phyloP scores from a whole-genome alignment of 176 grass and related monocot genomes.

The Avena eriantha region DNA sequence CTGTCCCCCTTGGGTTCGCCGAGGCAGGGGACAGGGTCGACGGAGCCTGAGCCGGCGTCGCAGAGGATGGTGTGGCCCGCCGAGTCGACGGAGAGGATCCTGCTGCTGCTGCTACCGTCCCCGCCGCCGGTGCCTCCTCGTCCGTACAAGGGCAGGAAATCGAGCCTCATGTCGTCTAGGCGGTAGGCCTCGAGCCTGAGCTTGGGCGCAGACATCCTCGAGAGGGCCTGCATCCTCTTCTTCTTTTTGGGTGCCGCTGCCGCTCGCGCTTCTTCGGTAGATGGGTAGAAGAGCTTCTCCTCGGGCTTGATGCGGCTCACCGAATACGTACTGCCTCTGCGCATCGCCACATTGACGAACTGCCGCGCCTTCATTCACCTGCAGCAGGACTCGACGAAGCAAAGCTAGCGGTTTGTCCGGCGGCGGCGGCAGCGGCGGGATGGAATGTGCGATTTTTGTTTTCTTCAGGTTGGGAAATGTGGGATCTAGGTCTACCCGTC shows the following conservation, averaged over 20 bases:
- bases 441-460: too few species aligned
- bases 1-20: not conserved
- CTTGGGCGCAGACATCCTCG: not conserved
- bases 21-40: not conserved
- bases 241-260: not conserved
- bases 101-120: not conserved
- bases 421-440: too few species aligned
- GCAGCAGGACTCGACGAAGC: too few species aligned
- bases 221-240: not conserved
- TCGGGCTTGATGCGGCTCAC: not conserved
- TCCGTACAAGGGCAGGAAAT: not conserved
- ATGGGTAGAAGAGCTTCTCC: not conserved
- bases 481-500: too few species aligned
- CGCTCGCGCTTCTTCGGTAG: not conserved
- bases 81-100: not conserved
- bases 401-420: too few species aligned
- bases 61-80: not conserved
- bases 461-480: too few species aligned
- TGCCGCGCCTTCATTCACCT: not conserved
- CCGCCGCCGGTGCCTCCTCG: not conserved
- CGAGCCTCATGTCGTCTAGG: not conserved
- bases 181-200: not conserved
- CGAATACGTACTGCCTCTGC: not conserved
- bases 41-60: not conserved
- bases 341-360: not conserved